Evolutionary conservation across 345 rosid species (phyloP).

Genomic region (Orychophragmus violaceus): DNA sequence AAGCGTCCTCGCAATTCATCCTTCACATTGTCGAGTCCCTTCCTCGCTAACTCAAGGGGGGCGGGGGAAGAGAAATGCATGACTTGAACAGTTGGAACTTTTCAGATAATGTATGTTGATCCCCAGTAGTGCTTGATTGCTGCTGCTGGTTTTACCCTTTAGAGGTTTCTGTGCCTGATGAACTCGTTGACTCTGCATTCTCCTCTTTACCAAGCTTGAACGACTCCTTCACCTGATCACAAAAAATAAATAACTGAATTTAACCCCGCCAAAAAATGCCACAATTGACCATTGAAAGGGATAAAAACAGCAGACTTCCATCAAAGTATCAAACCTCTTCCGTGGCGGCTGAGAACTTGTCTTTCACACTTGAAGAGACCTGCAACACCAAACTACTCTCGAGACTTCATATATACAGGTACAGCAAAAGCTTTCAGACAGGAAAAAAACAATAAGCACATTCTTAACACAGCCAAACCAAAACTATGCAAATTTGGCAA

Average conservation of each 20-base stretch:
- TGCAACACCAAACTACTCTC: slow-evolving; percentile 22
- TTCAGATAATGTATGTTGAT: slow-evolving; percentile 55
- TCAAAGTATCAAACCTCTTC: slow-evolving; percentile 78
- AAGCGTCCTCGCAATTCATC: slow-evolving; percentile 71
- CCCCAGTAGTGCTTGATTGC: no score
- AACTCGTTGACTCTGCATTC: slow-evolving; percentile 31
- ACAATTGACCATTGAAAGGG: background rate
- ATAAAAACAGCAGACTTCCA: background rate
- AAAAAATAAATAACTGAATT: slow-evolving; percentile 8
- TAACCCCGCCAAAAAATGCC: slow-evolving; percentile 55
- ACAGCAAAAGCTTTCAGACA: background rate
- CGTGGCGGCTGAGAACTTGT: slow-evolving; percentile 63
- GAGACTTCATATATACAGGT: background rate
- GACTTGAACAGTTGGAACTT: slow-evolving; percentile 69
- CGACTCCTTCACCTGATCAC: slow-evolving; percentile 67
- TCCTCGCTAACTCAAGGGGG: slow-evolving; percentile 69
- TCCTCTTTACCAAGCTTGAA: slow-evolving; percentile 53
- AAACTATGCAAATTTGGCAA: background rate
- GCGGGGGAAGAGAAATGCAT: slow-evolving; percentile 55
- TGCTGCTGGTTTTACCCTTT: slow-evolving; percentile 57
- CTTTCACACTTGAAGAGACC: slow-evolving; percentile 80
- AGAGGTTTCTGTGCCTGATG: slow-evolving; percentile 40
- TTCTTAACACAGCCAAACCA: background rate
- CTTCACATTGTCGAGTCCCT: slow-evolving; percentile 81
- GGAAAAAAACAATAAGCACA: no score